Conservation (phyloP, 495 filamentous ascomycete species). For the Letharia lupina region DNA sequence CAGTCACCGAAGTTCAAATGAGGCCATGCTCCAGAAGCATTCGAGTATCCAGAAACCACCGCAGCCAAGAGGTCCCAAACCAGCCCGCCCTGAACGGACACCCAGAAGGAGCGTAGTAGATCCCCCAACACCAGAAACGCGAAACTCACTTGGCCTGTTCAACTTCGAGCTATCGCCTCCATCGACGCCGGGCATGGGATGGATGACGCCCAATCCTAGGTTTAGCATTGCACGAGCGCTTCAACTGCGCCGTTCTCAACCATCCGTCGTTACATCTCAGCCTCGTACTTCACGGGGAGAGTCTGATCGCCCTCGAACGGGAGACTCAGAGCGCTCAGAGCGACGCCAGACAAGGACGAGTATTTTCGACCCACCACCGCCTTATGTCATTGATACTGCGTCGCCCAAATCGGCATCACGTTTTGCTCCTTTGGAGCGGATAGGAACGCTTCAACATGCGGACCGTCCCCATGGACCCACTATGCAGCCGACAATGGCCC, state of each 20-base stretch:
- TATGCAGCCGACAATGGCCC: constrained; percentile 7
- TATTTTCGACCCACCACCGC: constrained; percentile 12
- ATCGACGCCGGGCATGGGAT: constrained; percentile 8
- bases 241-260: constrained; percentile 17
- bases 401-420: constrained; percentile 11
- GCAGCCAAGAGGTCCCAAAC: constrained; percentile 7
- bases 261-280: constrained; percentile 14
- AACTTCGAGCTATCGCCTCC: constrained; percentile 23
- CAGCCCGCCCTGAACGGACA: neutral
- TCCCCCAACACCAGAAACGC: constrained; percentile 5
- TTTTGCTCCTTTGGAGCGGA: constrained; percentile 16
- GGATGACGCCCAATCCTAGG: constrained; percentile 10
- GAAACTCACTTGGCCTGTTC: constrained; percentile 23
- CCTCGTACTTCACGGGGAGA: neutral
- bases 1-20: constrained; percentile 14
- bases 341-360: constrained; percentile 7
- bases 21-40: constrained; percentile 14
- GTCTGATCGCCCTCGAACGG: neutral
- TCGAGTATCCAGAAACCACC: neutral
- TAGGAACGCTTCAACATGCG: constrained; percentile 12
- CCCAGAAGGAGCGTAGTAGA: neutral
- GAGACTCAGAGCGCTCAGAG: neutral
- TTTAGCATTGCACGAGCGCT: constrained; percentile 18
- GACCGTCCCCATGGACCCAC: constrained; percentile 6
- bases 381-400: constrained; percentile 9